These are phyloP conservation scores for Hygrophila difformis DNA, from an alignment of 257 asterid species.

Conservation along the genomic window DNA sequence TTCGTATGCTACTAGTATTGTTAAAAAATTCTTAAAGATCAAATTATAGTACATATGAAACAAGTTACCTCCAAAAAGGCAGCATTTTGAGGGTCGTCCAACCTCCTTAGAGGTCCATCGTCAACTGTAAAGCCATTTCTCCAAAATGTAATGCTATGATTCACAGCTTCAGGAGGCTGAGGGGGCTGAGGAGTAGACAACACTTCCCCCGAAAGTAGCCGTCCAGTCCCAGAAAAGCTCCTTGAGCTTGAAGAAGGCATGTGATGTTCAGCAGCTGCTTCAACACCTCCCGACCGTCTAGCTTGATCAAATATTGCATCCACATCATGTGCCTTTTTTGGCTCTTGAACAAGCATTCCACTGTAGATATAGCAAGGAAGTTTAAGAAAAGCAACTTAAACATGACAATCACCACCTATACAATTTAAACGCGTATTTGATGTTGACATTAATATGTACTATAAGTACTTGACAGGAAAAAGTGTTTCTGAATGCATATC, in stretches of 20 bases:
- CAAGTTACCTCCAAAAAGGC: constrained; percentile 68
- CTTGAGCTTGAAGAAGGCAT: constrained; percentile 73
- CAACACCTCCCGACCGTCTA: constrained; percentile 61
- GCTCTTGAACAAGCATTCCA: constrained; percentile 80
- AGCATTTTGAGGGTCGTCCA: constrained; percentile 91
- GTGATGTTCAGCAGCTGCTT: constrained; percentile 46
- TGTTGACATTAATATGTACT: too few species aligned
- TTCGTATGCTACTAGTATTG: background rate
- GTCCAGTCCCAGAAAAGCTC: constrained; percentile 77
- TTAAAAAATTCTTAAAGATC: background rate
- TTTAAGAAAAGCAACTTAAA: constrained; percentile 6
- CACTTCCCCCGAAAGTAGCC: constrained; percentile 67
- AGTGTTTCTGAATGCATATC: too few species aligned
- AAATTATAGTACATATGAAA: background rate
- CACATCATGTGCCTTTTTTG: constrained; percentile 35
- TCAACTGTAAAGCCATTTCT: constrained; percentile 88
- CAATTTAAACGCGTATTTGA: too few species aligned
- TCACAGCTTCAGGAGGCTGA: constrained; percentile 67
- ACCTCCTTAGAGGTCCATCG: constrained; percentile 91
- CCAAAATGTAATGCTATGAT: constrained; percentile 91
- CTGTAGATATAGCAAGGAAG: constrained; percentile 28
- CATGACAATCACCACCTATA: constrained; percentile 6
- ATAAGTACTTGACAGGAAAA: too few species aligned
- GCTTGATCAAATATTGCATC: constrained; percentile 59
- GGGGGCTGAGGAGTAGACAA: constrained; percentile 42